These are phyloP conservation scores for Cynanchum wilfordii DNA, from an alignment of 257 asterid genomes.

Conservation along the genomic window DNA sequence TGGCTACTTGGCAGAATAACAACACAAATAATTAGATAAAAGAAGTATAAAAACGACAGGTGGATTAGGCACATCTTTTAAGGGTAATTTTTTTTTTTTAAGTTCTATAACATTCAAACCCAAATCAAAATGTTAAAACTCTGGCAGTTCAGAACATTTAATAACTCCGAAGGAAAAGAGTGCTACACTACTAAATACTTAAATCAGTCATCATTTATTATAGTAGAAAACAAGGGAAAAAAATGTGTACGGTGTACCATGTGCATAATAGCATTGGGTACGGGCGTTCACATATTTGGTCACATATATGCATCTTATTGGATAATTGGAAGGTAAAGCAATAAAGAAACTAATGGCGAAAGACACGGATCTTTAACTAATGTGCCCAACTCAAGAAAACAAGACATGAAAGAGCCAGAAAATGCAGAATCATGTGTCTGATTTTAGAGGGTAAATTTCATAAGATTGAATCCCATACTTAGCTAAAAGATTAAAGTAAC, in stretches of 20 bases:
- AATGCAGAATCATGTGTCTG: conserved; percentile 8
- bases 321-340: not conserved
- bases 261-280: not conserved
- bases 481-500: not conserved
- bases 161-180: conserved; percentile 2
- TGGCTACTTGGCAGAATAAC: conserved; percentile 22
- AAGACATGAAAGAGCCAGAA: conserved; percentile 8
- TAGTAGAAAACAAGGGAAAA: not conserved
- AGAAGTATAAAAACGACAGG: not conserved
- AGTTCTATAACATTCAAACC: not conserved
- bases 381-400: conserved; percentile 25
- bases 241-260: not conserved
- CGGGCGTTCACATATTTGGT: not conserved
- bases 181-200: not conserved
- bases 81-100: not conserved
- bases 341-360: conserved; percentile 8
- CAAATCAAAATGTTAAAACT: conserved; percentile 10
- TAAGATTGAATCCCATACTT: not conserved
- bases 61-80: conserved; percentile 11
- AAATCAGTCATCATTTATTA: not conserved
- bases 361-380: conserved; percentile 34
- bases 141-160: conserved; percentile 3
- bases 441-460: not conserved
- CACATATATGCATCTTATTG: not conserved
- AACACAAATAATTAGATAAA: conserved; percentile 6